Evolutionary conservation across 495 filamentous ascomycete genomes (phyloP), one percentile per base, ranked within the genome.

Genomic region (Lasiosphaeriaceae sp.): DNA sequence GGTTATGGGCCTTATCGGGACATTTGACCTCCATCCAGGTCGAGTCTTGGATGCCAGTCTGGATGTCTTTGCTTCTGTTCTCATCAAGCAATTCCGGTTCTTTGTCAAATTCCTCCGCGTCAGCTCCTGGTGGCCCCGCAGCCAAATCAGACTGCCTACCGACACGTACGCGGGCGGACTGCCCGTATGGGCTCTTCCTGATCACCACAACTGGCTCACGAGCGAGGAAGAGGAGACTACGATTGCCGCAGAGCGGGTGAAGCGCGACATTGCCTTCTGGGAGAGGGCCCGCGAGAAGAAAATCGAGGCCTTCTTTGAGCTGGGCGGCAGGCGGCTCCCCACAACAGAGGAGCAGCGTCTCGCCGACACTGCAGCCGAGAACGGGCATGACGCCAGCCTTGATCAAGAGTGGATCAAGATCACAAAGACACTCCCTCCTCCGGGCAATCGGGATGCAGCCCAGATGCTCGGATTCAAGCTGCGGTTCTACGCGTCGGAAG

Each of bases 381-480:
- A 73, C 21, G 68, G 69, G 3, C 60, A 65, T 1, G 78, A 80
- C 31, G 75, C 79, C 51, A 76, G 77, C 20, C 80, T 83, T 24
- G 80, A 82, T 46, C 73, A 74, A 12, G 75, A 80, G 56, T 96
- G 90, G 90, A 88, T 94, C 52, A 79, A 82, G 61, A 77, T 79
- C 54, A 96, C 92, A 11, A 84, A 85, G 54, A 95, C 89, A 0
- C 69, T 92, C 17, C 92, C 92, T 16, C 90, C 92, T 1, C 74
- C 81, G 45, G 95, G 95, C 46, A 99, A 96, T 64, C 82, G 85
- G 41, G 86, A 92, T 54, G 95, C 95, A 1, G 95, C 95, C 11
- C 92, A 97, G 66, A 80, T 99, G 24, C 84, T 99, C 23, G 95
- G 95, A 8, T 97, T 99, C 80, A 99, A 99, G 69, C 83, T 99